Evolutionary conservation across 2,329 filamentous ascomycete genomes (phyloP), one percentile per base, ranked within the genome.

Genomic region (Trichoderma gracile): DNA sequence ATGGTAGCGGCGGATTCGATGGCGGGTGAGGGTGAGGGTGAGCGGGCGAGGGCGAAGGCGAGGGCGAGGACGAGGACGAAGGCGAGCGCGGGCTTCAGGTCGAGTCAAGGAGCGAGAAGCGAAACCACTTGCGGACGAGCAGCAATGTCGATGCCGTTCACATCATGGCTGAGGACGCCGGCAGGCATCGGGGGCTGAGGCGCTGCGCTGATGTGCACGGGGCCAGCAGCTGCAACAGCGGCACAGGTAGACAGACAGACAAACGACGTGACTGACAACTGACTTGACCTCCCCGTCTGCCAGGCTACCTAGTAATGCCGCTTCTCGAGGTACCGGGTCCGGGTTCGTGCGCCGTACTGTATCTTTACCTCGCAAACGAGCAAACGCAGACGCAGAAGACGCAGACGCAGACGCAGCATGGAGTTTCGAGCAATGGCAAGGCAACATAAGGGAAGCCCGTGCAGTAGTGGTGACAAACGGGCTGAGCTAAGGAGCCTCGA

Each of bases 91-190:
- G 33, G 33, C 33, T 38, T 14, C 12, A 9, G 12, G 33, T 38
- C 33, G 33, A 38, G 70, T 75, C 67, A 67, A 65, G 59, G 70
- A 73, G 70, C 73, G 63, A 38, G 33, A 38, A 38, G 33, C 33
- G 66, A 69, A 64, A 71, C 69, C 64, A 71, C 70, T 70, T 68
- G 66, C 64, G 65, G 67, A 63, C 66, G 67, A 66, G 65, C 61
- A 68, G 66, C 73, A 74, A 73, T 75, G 76, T 75, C 74, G 72
- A 73, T 75, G 76, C 75, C 74, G 72, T 72, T 78, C 72, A 79
- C 71, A 76, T 75, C 76, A 77, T 74, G 75, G 78, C 79, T 67
- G 68, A 69, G 73, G 75, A 75, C 68, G 70, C 69, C 73, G 73
- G 75, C 67, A 71, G 70, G 75, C 79, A 81, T 81, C 71, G 78